Evolutionary conservation across 192 early-diverging fungal genomes (phyloP), one percentile per base, ranked within the genome.

Genomic region (Tieghemiomyces parasiticus): DNA sequence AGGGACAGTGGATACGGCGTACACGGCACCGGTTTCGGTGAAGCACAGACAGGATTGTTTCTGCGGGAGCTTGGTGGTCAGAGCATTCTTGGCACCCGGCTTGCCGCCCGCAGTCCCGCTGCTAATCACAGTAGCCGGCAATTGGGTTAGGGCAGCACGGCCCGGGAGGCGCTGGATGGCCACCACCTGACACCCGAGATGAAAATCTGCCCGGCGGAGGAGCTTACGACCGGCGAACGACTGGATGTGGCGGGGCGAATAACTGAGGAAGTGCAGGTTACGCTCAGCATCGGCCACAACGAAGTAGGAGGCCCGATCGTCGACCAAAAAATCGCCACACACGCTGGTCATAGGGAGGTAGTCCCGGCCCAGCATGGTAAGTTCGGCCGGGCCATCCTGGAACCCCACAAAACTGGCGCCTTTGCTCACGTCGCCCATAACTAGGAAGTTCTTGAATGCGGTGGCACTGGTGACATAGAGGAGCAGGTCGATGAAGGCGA

Each of bases 401-500:
- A 95, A 93, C 8, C 86, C 93, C 3, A 89, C 69, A 59, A 99
- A 91, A 82, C 88, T 89, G 4, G 91, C 74, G 26, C 89, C 84
- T 65, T 91, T 91, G 64, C 81, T 74, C 26, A 87, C 76, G 67
- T 99, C 96, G 47, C 86, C 90, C 3, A 96, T 66, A 20, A 94
- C 65, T 51, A 97, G 79, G 34, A 90, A 84, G 59, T 91, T 92
- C 66, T 92, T 95, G 61, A 99, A 78, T 0, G 90, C 76, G 4
- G 71, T 73, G 29, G 94, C 71, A 49, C 80, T 81, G 30, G 79
- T 87, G 14, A 94, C 90, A 74, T 88, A 97, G 35, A 89, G 84
- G 67, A 89, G 90, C 14, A 91, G 86, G 69, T 97, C 92, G 34
- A 96, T 74, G 61, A 99, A 99, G 0, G 93, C 94, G 29, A 99